Conservation (phyloP, 306 rosid species). For the Lathyrus oleraceus region DNA sequence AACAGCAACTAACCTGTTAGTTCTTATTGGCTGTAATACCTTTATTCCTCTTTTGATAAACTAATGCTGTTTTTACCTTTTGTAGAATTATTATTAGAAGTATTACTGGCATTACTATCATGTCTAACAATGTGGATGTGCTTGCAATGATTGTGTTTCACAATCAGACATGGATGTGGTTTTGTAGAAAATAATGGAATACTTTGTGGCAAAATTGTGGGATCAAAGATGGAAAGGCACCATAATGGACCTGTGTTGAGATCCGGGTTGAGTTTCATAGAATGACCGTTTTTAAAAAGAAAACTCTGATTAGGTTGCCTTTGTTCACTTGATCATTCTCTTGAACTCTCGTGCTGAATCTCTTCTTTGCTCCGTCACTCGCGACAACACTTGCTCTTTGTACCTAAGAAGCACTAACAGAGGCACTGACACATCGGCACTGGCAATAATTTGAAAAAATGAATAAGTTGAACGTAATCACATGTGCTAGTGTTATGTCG, state of each 20-base stretch:
- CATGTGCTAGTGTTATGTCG: too few species aligned
- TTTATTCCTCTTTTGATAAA: too few species aligned
- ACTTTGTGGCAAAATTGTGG: background rate
- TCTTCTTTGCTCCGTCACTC: background rate
- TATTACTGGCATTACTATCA: too few species aligned
- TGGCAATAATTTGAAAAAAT: too few species aligned
- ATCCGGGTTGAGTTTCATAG: background rate
- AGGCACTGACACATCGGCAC: too few species aligned
- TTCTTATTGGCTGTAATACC: too few species aligned
- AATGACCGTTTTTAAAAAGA: background rate
- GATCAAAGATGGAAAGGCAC: background rate
- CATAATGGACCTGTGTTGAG: background rate
- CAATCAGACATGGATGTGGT: slow-evolving; percentile 10
- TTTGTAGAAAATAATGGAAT: background rate
- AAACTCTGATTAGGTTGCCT: background rate
- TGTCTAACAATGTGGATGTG: background rate
- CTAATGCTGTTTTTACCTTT: too few species aligned
- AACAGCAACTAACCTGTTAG: too few species aligned
- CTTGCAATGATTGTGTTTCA: slow-evolving; percentile 10
- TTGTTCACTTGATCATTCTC: background rate
- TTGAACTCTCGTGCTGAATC: background rate
- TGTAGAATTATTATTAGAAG: too few species aligned
- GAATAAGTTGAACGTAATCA: too few species aligned
- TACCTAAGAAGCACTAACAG: background rate
- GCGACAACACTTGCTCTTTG: background rate